Evolutionary conservation across 331 rosid genomes (phyloP).

Genomic region (Pyracantha coccinea): DNA sequence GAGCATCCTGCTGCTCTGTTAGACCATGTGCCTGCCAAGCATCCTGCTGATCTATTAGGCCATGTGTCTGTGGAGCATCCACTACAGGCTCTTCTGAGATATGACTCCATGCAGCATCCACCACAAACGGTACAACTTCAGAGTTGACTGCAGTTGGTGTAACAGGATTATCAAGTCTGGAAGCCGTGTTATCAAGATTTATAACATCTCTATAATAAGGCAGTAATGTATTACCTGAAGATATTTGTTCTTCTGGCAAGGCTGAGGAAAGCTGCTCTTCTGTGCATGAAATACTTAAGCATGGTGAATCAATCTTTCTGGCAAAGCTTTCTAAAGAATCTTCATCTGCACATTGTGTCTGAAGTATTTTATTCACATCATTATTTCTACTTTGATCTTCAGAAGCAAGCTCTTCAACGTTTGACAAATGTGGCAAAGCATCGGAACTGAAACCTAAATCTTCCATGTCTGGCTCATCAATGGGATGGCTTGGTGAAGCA

Average conservation of each 20-base stretch:
- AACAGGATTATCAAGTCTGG: constrained; percentile 17
- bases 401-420: constrained; percentile 29
- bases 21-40: not conserved
- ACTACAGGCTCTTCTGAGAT: constrained; percentile 14
- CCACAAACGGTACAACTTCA: constrained; percentile 26
- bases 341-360: constrained; percentile 28
- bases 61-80: not conserved
- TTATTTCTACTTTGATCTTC: constrained; percentile 20
- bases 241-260: constrained; percentile 24
- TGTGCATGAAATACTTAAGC: not conserved
- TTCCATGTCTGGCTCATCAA: constrained; percentile 25
- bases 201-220: constrained; percentile 21
- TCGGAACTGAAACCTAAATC: constrained; percentile 30
- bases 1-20: constrained; percentile 4
- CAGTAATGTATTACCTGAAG: constrained; percentile 11
- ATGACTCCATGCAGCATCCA: constrained; percentile 17
- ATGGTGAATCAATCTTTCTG: constrained; percentile 23
- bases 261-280: constrained; percentile 32
- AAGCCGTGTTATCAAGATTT: not conserved
- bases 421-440: constrained; percentile 22
- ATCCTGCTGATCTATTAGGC: not conserved
- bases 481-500: constrained; percentile 33
- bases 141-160: constrained; percentile 25
- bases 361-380: constrained; percentile 23
- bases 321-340: constrained; percentile 22